These are phyloP conservation scores for Pichia ethanolica DNA, from an alignment of 805 yeast genomes.

Conservation along the genomic window DNA sequence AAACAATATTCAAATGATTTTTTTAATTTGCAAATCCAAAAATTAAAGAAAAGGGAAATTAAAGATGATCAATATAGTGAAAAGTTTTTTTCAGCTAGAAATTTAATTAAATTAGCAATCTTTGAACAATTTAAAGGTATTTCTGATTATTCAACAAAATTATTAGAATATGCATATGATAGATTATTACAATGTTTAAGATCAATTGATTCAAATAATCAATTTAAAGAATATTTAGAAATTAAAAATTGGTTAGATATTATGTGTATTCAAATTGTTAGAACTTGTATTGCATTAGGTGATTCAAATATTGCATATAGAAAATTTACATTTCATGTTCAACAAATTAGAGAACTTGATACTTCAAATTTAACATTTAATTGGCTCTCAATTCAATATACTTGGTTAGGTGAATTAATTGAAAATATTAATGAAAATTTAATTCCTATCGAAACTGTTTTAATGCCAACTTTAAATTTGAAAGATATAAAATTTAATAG, in stretches of 20 bases:
- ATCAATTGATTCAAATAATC: slow-evolving; percentile 14
- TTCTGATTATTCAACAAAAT: slow-evolving; percentile 40
- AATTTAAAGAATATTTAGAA: slow-evolving; percentile 33
- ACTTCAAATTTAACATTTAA: slow-evolving; percentile 9
- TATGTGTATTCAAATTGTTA: slow-evolving; percentile 53
- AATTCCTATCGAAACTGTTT: slow-evolving; percentile 30
- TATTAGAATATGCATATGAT: slow-evolving; percentile 48
- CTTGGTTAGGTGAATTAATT: slow-evolving; percentile 56
- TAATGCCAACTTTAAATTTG: slow-evolving; percentile 24
- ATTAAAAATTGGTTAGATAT: slow-evolving; percentile 49
- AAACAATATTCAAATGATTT: slow-evolving; percentile 38
- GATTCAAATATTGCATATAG: slow-evolving; percentile 52
- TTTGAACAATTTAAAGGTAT: slow-evolving; percentile 41
- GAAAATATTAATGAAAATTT: slow-evolving; percentile 26
- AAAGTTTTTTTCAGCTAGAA: slow-evolving; percentile 40
- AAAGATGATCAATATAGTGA: slow-evolving; percentile 19
- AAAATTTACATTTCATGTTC: slow-evolving; percentile 59
- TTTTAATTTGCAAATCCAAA: slow-evolving; percentile 35
- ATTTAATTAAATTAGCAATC: slow-evolving; percentile 43
- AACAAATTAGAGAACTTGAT: slow-evolving; percentile 32
- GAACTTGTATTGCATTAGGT: slow-evolving; percentile 51
- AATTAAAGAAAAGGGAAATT: slow-evolving; percentile 32
- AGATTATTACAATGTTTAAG: slow-evolving; percentile 35
- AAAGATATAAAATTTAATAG: slow-evolving; percentile 12
- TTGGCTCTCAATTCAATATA: slow-evolving; percentile 61